Percentiles rank a stretch among this genome's conserved stretches.
phyloP scores from a whole-genome alignment of 2,329 filamentous ascomycete species.

The Colletotrichum magnum region DNA sequence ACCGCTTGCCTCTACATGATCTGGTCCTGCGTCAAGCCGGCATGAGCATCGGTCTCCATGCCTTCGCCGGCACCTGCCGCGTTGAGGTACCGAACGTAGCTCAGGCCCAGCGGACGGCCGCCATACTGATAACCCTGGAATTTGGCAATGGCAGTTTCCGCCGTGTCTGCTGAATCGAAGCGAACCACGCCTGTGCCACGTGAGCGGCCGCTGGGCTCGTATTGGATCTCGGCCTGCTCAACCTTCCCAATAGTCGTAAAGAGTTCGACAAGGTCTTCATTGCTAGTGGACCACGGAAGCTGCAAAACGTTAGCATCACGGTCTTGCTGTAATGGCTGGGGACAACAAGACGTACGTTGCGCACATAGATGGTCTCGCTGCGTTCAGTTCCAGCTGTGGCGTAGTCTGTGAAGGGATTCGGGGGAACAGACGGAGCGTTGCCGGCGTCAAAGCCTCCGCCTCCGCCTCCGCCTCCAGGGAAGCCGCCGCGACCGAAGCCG shows the following conservation, averaged over 20 bases:
- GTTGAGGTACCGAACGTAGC: constrained; percentile 93
- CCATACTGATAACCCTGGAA: constrained; percentile 99
- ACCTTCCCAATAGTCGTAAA: constrained; percentile 99
- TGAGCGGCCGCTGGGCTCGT: constrained; percentile 95
- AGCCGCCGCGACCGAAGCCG: constrained; percentile 61
- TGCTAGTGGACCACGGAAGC: constrained; percentile 99
- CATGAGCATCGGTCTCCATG: constrained; percentile 87
- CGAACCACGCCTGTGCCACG: constrained; percentile 97
- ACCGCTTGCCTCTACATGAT: constrained; percentile 79
- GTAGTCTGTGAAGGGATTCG: constrained; percentile 95
- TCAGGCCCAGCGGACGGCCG: constrained; percentile 91
- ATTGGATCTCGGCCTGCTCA: constrained; percentile 98
- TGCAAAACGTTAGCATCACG: constrained; percentile 54
- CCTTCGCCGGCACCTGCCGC: constrained; percentile 72
- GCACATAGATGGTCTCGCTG: constrained; percentile 90
- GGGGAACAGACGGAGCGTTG: constrained; percentile 66
- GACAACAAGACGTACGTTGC: constrained; percentile 80
- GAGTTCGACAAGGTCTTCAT: constrained; percentile 95
- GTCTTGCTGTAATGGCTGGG: background rate
- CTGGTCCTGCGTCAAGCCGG: constrained; percentile 93
- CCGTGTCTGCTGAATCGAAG: constrained; percentile 86
- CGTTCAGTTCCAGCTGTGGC: constrained; percentile 89
- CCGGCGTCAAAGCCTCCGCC: constrained; percentile 65
- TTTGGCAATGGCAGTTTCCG: constrained; percentile 94
- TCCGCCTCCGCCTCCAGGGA: constrained; percentile 55